Evolutionary conservation across 805 yeast species (phyloP).

Genomic region (Metschnikowia sp.): DNA sequence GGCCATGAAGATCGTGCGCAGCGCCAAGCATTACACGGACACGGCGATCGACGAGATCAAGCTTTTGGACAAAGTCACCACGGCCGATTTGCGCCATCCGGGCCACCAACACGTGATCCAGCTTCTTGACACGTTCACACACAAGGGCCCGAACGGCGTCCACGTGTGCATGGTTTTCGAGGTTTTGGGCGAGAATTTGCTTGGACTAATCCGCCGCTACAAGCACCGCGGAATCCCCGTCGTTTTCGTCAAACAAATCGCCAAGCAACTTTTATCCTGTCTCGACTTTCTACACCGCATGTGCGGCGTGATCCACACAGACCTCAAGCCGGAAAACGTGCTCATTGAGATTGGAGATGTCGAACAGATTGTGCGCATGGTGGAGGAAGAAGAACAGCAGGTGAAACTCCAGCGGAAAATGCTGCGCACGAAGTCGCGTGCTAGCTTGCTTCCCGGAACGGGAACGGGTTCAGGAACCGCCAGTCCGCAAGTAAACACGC

Average conservation of each 20-base stretch:
- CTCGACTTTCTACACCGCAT: constrained; percentile 53
- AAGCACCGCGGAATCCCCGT: constrained; percentile 45
- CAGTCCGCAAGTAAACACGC: constrained; percentile 10
- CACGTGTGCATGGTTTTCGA: constrained; percentile 69
- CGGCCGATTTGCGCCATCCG: constrained; percentile 37
- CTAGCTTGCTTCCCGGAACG: constrained; percentile 1
- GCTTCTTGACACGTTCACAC: constrained; percentile 53
- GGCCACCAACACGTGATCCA: constrained; percentile 53
- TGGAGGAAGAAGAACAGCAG: constrained; percentile 56
- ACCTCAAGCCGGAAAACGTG: constrained; percentile 19
- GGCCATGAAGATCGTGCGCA: constrained; percentile 60
- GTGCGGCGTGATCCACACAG: constrained; percentile 52
- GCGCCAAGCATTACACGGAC: constrained; percentile 50
- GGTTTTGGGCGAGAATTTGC: constrained; percentile 58
- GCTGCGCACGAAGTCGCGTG: constrained; percentile 15
- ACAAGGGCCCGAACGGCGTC: constrained; percentile 58
- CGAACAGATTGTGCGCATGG: constrained; percentile 67
- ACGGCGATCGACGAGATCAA: constrained; percentile 69
- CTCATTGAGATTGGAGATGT: constrained; percentile 72
- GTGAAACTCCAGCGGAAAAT: constrained; percentile 32
- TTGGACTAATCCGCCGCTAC: constrained; percentile 48
- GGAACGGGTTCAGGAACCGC: constrained; percentile 6
- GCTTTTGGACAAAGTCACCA: constrained; percentile 62
- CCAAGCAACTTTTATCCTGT: constrained; percentile 55
- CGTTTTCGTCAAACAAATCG: constrained; percentile 50